Conservation (phyloP, 2,329 filamentous ascomycete species). For the Aureobasidium lini region DNA sequence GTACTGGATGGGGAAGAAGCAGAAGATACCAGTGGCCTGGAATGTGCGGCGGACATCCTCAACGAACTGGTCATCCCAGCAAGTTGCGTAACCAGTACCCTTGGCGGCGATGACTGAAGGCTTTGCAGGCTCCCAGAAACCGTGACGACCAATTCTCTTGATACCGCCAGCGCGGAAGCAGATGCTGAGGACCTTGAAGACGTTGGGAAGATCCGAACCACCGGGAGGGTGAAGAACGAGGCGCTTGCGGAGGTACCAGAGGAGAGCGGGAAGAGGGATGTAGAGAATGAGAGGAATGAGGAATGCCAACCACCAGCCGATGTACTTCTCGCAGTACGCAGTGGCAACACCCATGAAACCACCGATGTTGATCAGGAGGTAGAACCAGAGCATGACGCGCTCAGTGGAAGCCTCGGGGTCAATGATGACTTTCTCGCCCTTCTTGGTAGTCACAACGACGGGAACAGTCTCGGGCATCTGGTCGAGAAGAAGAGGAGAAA, state of each 20-base stretch:
- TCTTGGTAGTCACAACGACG: slow-evolving; percentile 30
- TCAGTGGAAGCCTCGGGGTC: slow-evolving; percentile 40
- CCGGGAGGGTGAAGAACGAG: slow-evolving; percentile 21
- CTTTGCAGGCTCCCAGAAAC: slow-evolving; percentile 23
- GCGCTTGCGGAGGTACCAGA: slow-evolving; percentile 22
- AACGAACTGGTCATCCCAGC: slow-evolving; percentile 62
- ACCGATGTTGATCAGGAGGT: slow-evolving; percentile 65
- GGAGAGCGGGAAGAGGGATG: slow-evolving; percentile 34
- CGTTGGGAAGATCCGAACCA: slow-evolving; percentile 21
- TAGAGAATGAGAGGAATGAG: slow-evolving; percentile 56
- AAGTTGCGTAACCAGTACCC: slow-evolving; percentile 17
- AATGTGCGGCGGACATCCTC: slow-evolving; percentile 60
- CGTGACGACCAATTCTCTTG: slow-evolving; percentile 18
- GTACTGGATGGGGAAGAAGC: slow-evolving; percentile 40
- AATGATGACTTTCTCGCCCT: slow-evolving; percentile 38
- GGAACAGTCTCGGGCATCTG: slow-evolving; percentile 35
- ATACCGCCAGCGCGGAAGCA: slow-evolving; percentile 17
- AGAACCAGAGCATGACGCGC: slow-evolving; percentile 54
- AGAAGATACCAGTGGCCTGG: slow-evolving; percentile 61
- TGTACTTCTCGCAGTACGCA: slow-evolving; percentile 57
- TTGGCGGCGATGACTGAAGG: slow-evolving; percentile 22
- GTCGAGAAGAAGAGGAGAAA: slow-evolving; percentile 44
- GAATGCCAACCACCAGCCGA: slow-evolving; percentile 57
- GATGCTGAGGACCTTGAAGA: slow-evolving; percentile 20
- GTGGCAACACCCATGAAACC: slow-evolving; percentile 60